These are phyloP conservation scores for Oryza glumipatula DNA, from an alignment of 176 grass and related monocot genomes.

Conservation along the genomic window DNA sequence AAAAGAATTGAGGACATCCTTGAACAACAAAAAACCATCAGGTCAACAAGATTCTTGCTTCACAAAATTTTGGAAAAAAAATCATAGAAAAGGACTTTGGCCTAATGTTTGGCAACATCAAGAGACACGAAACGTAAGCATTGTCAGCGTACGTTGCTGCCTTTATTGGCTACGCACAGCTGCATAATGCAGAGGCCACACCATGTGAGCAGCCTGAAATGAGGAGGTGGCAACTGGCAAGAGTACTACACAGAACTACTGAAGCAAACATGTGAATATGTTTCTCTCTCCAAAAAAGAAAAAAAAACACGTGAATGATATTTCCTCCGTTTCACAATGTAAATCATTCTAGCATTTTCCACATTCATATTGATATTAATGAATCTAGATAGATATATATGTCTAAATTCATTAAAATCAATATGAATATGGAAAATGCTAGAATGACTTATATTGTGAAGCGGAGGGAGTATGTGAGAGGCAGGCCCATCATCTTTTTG, in stretches of 20 bases:
- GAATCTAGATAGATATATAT: no score
- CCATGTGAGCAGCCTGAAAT: conserved; percentile 29
- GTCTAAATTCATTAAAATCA: no score
- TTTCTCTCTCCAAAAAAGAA: no score
- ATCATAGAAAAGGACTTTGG: neutral
- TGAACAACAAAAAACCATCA: neutral
- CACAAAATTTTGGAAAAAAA: neutral
- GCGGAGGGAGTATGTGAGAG: neutral
- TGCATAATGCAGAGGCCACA: neutral
- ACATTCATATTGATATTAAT: no score
- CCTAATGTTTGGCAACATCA: neutral
- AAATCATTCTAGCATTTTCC: no score
- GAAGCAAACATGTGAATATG: conserved; percentile 5
- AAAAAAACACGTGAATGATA: neutral
- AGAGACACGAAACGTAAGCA: conserved; percentile 17
- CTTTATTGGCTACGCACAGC: neutral
- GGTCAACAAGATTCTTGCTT: neutral
- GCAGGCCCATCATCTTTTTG: neutral
- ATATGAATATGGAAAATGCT: no score
- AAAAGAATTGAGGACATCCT: neutral
- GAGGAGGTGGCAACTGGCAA: neutral
- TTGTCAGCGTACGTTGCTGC: neutral
- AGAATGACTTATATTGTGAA: no score
- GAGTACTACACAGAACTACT: neutral
- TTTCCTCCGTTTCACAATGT: no score